phyloP scores from a whole-genome alignment of 805 yeast species.

The Myxozyma geophila region DNA sequence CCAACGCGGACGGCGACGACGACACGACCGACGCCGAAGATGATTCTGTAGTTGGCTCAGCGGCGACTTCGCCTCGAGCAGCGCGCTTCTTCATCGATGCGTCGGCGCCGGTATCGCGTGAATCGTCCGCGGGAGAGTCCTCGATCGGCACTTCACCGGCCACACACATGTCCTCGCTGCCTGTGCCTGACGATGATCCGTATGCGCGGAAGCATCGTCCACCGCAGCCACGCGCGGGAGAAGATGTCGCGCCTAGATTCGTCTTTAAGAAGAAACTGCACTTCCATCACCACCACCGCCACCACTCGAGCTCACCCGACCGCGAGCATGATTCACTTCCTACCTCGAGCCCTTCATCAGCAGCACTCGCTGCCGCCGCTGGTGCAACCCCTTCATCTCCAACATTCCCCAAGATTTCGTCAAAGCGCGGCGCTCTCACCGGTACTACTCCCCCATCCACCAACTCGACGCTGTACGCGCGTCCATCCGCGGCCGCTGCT shows the following conservation, averaged over 20 bases:
- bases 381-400: conserved; percentile 4
- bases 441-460: conserved; percentile 1
- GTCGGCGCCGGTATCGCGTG: conserved; percentile 34
- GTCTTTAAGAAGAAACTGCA: conserved; percentile 41
- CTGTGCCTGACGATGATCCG: conserved; percentile 43
- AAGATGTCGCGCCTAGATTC: conserved; percentile 46
- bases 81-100: conserved; percentile 28
- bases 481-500: conserved; percentile 31
- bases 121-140: conserved; percentile 20
- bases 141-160: conserved; percentile 29
- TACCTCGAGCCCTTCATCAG: conserved; percentile 6
- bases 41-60: background rate
- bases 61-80: background rate
- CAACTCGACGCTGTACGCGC: conserved; percentile 12
- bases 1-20: conserved; percentile 12
- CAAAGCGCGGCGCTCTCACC: background rate
- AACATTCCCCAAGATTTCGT: background rate
- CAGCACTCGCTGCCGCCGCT: conserved; percentile 15
- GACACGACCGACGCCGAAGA: conserved; percentile 18
- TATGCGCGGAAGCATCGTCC: conserved; percentile 44
- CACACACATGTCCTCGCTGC: conserved; percentile 26
- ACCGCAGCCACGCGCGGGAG: conserved; percentile 35
- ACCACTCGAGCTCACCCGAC: conserved; percentile 6
- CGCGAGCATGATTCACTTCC: conserved; percentile 6
- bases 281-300: conserved; percentile 25